Evolutionary conservation across 2,329 filamentous ascomycete species (phyloP), one percentile per base, ranked within the genome.

Genomic region (Leptoxyphium fumago): DNA sequence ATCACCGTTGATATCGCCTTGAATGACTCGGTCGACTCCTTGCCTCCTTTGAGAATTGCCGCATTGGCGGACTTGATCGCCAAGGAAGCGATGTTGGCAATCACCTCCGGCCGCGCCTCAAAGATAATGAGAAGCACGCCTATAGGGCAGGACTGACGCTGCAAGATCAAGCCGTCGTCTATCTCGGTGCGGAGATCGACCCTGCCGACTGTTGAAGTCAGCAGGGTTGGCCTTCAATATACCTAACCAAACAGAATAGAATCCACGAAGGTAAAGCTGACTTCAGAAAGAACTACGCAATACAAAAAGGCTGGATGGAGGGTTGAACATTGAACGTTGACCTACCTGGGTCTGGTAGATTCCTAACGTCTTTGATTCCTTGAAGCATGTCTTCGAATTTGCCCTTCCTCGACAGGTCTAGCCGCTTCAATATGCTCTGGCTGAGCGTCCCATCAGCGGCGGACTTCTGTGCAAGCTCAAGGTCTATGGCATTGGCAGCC

Each of bases 311-410:
- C 21, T 14, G 15, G 15, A 6, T 32, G 28, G 32, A 42, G 17
- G 11, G 40, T 13, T 28, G 21, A 29, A 29, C 29, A 26, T 26
- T 26, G 7, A 26, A 26, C 21, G 29, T 41, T 30, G 44, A 69
- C 76, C 56, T 72, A 91, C 85, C 75, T 52, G 91, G 91, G 66
- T 98, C 91, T 41, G 83, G 75, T 26, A 98, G 72, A 42, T 77
- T 74, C 52, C 82, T 75, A 48, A 98, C 91, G 64, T 94, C 86
- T 47, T 93, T 66, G 48, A 98, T 93, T 21, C 91, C 91, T 67
- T 88, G 82, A 51, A 98, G 72, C 91, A 98, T 96, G 59, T 96
- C 91, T 58, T 95, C 88, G 72, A 82, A 98, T 68, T 96, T 96
- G 46, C 89, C 89, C 59, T 78, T 77, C 62, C 84, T 82, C 41